Evolutionary conservation across 257 asterid genomes (phyloP), one percentile per base, ranked within the genome.

Genomic region (Primulina huaijiensis): DNA sequence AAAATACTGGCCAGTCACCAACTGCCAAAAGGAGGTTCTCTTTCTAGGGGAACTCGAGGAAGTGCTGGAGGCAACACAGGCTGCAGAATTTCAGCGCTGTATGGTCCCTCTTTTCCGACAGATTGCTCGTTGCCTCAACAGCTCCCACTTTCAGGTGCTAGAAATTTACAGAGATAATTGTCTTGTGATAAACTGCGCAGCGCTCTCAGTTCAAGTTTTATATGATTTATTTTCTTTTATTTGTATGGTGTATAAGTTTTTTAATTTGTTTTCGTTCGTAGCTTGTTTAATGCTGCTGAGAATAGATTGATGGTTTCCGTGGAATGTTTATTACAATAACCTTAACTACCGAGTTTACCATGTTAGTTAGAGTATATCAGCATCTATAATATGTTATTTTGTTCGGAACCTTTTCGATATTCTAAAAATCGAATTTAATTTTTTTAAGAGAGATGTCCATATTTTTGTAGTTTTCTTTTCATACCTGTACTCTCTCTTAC

Each of bases 1-100:
- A 83, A 92, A 89, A 77, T 85, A 75, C 78, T 92, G 97, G 97
- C 97, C 97, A 0, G 81, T 78, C 29, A 87, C 82, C 9, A 86
- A 85, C 79, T 86, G 92, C 70, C 92, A 81, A 33, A 92, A 92
- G 86, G 97, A 92, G 83, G 88, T 92, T 77, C 84, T 89, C 55
- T 86, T 92, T 72, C 76, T 92, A 17, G 94, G 89, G 56, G 97
- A 92, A 63, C 85, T 92, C 55, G 95, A 86, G 83, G 92, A 92
- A 67, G 90, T 92, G 60, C 65, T 92, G 80, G 97, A 89, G 80
- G 88, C 82, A 11, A 86, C 95, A 2, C 96, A 86, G 37, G 78
- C 78, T 16, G 72, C 82, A 5, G 95, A 89, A 71, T 87, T 92
- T 76, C 96, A 84, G 76, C 87, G 83, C 43, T 86, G 93, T 75